These are phyloP conservation scores for Silene vulgaris DNA, from an alignment of 179 eudicot genomes.

Conservation along the genomic window DNA sequence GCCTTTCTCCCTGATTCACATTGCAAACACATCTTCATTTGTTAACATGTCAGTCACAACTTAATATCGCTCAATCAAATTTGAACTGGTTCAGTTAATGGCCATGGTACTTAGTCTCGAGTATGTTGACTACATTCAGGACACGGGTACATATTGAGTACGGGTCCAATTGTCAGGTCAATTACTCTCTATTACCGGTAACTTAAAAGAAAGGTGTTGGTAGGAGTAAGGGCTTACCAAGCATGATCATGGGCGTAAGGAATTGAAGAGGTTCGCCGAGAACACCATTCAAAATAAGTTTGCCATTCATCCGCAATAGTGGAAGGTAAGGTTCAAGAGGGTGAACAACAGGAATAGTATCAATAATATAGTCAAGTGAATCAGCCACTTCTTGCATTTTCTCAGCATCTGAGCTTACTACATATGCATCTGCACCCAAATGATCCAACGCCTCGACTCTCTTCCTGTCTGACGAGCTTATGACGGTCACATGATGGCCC, in stretches of 20 bases:
- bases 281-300: constrained; percentile 75
- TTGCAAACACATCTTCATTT: constrained; percentile 10
- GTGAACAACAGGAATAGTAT: constrained; percentile 71
- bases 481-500: constrained; percentile 88
- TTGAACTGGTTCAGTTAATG: no score
- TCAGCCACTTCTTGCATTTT: constrained; percentile 52
- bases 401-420: constrained; percentile 66
- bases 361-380: constrained; percentile 78
- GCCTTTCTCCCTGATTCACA: constrained; percentile 58
- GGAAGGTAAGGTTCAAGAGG: constrained; percentile 82
- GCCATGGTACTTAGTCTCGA: no score
- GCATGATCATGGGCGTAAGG: constrained; percentile 64
- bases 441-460: constrained; percentile 66
- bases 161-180: no score
- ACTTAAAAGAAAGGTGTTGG: no score
- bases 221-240: constrained; percentile 41
- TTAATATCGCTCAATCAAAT: no score
- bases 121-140: no score
- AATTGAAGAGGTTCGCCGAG: constrained; percentile 67
- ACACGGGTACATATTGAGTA: no score
- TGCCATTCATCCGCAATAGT: constrained; percentile 68
- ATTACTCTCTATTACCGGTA: no score
- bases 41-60: no score
- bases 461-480: constrained; percentile 82
- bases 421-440: constrained; percentile 71